Conservation (phyloP, 108 stramenopile species). For the Seminavis robusta region DNA sequence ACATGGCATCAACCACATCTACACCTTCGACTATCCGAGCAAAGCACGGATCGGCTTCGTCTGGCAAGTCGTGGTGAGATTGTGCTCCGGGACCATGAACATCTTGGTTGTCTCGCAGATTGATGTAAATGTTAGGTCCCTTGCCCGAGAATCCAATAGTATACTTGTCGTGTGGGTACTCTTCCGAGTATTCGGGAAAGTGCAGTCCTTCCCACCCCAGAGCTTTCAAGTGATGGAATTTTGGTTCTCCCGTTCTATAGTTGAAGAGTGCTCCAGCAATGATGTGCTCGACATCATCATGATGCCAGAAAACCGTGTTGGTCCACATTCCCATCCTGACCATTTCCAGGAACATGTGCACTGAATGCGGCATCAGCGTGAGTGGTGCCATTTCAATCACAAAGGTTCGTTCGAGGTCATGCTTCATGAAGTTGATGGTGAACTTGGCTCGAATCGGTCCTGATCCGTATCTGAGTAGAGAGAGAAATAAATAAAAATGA, state of each 20-base stretch:
- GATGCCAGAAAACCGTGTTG: conserved; percentile 57
- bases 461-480: conserved; percentile 21
- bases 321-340: conserved; percentile 52
- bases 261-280: conserved; percentile 44
- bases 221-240: conserved; percentile 32
- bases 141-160: conserved; percentile 77
- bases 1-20: conserved; percentile 33
- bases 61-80: conserved; percentile 47
- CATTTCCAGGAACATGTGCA: conserved; percentile 72
- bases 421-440: conserved; percentile 16
- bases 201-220: conserved; percentile 27
- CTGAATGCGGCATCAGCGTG: conserved; percentile 64
- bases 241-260: conserved; percentile 26
- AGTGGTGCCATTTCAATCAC: conserved; percentile 58
- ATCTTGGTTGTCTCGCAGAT: conserved; percentile 59
- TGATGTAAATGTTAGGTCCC: conserved; percentile 87
- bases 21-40: conserved; percentile 49
- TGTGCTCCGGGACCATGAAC: conserved; percentile 83
- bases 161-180: conserved; percentile 61
- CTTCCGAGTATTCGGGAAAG: conserved; percentile 69
- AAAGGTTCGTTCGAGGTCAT: conserved; percentile 19
- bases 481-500: background rate
- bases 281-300: conserved; percentile 50
- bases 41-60: conserved; percentile 92
- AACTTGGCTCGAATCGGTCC: conserved; percentile 63